Base-by-base conservation (phyloP, 2,329 filamentous ascomycete genomes). In the Colletotrichum horii region DNA sequence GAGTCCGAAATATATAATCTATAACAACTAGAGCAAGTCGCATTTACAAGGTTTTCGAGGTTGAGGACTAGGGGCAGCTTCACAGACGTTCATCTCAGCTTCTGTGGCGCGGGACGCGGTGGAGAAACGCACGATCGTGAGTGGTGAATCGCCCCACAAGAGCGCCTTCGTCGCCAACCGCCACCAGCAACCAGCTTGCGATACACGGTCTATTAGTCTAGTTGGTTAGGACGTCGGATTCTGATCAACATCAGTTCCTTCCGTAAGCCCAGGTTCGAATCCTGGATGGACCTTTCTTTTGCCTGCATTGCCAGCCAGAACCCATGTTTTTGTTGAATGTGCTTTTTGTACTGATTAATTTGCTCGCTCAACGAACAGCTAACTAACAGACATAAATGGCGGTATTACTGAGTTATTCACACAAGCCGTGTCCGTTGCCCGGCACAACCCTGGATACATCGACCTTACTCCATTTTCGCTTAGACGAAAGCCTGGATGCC, bases 401-500 rank as follows among this genome's bases (percentile, higher is more conserved):
- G 7, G 30, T 36, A 2, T 19, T 32, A 24, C 38, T 28, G 22
- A 19, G 26, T 26, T 58, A 34, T 60, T 43, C 36, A 34, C 24
- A 30, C 26, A 30, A 61, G 58, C 69, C 61, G 61, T 65, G 26
- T 14, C 36, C 28, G 67, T 70, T 58, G 16, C 14, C 67, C 56
- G 56, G 56, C 69, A 56, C 52, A 38, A 26, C 38, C 14, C 22
- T 19, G 6, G 26, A 15, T 67, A 68, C 19, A 52, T 32, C 26
- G 24, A 9, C 22, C 38, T 8, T 16, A 19, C 62, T 24, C n/a
- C 0, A 30, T 15, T 56, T 16, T 15, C 36, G 28, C 71, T 85
- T 87, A 95, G 70, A 91, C 93, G 87, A 97, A 97, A 9, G 94
- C 95, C 84, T 97, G 95, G 28, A 96, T 87, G 26, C 95, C 94